Base-by-base conservation (phyloP, 495 filamentous ascomycete species). In the Echria macrotheca region DNA sequence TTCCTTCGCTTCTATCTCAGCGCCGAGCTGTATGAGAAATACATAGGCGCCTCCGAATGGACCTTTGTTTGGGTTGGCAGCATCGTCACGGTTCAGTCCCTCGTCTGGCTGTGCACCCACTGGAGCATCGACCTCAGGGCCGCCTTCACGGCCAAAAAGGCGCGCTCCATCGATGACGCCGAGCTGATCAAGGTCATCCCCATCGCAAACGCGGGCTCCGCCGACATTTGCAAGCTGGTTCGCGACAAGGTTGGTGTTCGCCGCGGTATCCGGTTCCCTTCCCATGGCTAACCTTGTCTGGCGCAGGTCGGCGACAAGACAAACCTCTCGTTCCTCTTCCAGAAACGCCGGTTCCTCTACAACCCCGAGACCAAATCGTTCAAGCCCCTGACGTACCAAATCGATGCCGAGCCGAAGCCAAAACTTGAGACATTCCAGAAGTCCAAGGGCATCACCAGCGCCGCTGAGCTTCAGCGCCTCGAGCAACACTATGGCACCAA, bases 261-360 rank as follows among this genome's bases (percentile, higher is more conserved):
- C 33, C 33, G 15, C 28, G 14, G 14, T 25, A 17, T 44, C 35
- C 28, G 26, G 28, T 17, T 29, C 19, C 19, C 39, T 9, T 2
- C 12, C 8, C 36, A 25, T 7, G 39, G 28, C 44, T 58, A 40
- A 52, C 50, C 28, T 17, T 12, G 33, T 46, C 41, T 17, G 15
- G 37, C 29, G 26, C 39, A 85, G 83, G 71, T 76, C 50, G 84
- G 78, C 41, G 83, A 79, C 46, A 86, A 85, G 71, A 71, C 79
- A 21, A 93, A 83, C 35, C 62, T 85, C 1, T 96, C 91, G 9
- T 97, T 99, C 68, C 71, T 96, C 49, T 99, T 99, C 74, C 93
- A 99, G 73, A 99, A 97, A 71, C 87, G 93, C 56, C 87, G 91
- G 5, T 97, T 97, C 61, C 81, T 96, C 32, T 96, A 86, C 72